Conservation (phyloP, 257 asterid species). For the Penstemon barbatus region DNA sequence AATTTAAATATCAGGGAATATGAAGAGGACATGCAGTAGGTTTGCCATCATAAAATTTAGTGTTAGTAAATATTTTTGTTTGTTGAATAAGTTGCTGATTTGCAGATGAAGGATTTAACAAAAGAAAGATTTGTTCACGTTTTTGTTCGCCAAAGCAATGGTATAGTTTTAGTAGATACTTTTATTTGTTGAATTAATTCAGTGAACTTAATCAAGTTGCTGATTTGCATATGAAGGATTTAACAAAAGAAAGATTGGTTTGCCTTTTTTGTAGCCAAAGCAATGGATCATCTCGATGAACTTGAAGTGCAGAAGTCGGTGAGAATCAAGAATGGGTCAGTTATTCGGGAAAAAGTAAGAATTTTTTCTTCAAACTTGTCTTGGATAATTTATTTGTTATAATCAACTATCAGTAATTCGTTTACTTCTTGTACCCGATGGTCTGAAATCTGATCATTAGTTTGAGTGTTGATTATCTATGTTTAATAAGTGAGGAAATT, state of each 20-base stretch:
- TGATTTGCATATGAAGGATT: no score
- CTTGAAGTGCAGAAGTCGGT: slow-evolving; percentile 64
- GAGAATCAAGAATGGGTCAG: slow-evolving; percentile 81
- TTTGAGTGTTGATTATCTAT: slow-evolving; percentile 12
- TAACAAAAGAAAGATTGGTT: no score
- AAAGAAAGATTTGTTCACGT: slow-evolving; percentile 57
- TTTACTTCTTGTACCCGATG: neutral
- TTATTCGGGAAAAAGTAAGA: slow-evolving; percentile 72
- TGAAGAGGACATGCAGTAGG: no score
- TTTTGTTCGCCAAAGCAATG: no score
- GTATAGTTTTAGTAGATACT: no score
- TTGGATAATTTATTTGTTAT: slow-evolving; percentile 19
- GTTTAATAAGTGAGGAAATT: slow-evolving; percentile 11
- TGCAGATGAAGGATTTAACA: slow-evolving; percentile 42
- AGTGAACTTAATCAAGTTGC: no score
- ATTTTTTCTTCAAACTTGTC: neutral
- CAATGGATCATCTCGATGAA: slow-evolving; percentile 63
- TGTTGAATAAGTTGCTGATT: neutral
- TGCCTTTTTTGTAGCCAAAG: slow-evolving; percentile 62
- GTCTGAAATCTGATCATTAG: slow-evolving; percentile 1
- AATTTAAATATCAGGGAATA: slow-evolving; percentile 52
- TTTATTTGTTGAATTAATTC: no score
- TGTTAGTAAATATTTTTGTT: neutral
- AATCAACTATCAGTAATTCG: neutral
- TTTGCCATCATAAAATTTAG: neutral